Base-by-base conservation (phyloP, 2,329 filamentous ascomycete genomes). In the Exophiala sideris region DNA sequence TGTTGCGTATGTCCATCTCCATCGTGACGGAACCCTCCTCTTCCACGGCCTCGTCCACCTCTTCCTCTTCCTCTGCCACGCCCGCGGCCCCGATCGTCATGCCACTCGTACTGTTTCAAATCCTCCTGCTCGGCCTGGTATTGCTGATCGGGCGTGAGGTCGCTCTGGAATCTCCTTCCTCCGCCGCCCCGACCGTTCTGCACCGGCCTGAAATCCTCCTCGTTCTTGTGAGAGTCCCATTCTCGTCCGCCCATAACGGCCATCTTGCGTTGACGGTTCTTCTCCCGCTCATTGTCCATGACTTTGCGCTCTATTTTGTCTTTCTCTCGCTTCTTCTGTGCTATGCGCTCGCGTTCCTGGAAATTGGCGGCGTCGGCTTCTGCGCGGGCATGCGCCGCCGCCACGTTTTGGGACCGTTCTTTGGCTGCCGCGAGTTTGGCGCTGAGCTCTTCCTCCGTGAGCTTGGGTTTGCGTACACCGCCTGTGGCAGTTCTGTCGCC, bases 281-380 rank as follows among this genome's bases (percentile, higher is more conserved):
- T 77, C 67, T 86, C 83, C 16, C 83, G 73, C 68, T 86, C 83
- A 18, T 74, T 76, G 68, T 84, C 81, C 81, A 85, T 83, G 50
- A 78, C 76, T 54, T 78, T 78, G 33, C 81, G 69, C 54, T 82
- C 78, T 52, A 67, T 67, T 3, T 62, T 62, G 54, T 76, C 75
- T 61, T 84, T 78, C 24, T 71, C 73, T 52, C 79, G 72, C 52
- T 81, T 77, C 60, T 78, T 74, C 18, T 77, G 77, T 0, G 81
- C 79, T 8, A 81, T 70, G 33, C 80, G 79, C 64, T 87, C 84
- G n/a, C 83, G 77, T 53, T 83, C 77, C 39, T 83, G 76, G 65
- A 85, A 87, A 0, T 78, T 80, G 2, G 82, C 83, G 50, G 80
- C 78, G 60, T 88, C 85, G n/a, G 82, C 83, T 71, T 87, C 81